phyloP scores from a whole-genome alignment of 2,329 filamentous ascomycete species.

The Colletotrichum sp. region DNA sequence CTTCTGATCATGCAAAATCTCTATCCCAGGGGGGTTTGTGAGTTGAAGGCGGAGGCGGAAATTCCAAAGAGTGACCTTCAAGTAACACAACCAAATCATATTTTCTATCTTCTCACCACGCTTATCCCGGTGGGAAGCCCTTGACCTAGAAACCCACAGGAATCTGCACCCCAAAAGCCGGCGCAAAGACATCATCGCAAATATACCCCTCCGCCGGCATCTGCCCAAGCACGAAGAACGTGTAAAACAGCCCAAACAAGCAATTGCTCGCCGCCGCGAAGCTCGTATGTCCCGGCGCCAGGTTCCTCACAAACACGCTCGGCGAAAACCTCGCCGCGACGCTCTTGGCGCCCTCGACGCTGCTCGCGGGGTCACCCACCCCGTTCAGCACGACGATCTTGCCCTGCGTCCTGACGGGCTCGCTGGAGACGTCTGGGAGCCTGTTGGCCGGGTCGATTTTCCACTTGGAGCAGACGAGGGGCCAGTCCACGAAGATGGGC shows the following conservation, averaged over 20 bases:
- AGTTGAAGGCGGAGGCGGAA: no score
- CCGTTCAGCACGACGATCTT: background rate
- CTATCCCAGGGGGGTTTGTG: background rate
- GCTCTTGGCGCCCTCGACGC: background rate
- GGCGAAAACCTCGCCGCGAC: background rate
- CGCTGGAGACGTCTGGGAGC: background rate
- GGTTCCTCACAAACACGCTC: background rate
- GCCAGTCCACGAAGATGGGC: constrained; percentile 1
- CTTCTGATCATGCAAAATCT: background rate
- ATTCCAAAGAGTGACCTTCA: background rate
- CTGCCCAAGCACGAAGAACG: background rate
- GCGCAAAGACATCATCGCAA: background rate
- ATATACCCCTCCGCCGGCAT: background rate
- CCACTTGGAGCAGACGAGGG: constrained; percentile 2
- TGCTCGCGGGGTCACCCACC: constrained; percentile 1
- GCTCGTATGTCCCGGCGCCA: constrained; percentile 2
- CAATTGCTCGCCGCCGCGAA: background rate
- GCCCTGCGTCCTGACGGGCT: background rate
- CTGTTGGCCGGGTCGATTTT: background rate
- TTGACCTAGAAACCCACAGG: background rate
- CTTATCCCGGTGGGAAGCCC: background rate
- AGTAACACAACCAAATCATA: background rate
- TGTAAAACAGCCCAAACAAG: background rate
- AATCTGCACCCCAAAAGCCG: background rate
- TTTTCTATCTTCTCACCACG: background rate